Conservation (phyloP, 768 basidiomycete genomes). For the Suillus plorans region DNA sequence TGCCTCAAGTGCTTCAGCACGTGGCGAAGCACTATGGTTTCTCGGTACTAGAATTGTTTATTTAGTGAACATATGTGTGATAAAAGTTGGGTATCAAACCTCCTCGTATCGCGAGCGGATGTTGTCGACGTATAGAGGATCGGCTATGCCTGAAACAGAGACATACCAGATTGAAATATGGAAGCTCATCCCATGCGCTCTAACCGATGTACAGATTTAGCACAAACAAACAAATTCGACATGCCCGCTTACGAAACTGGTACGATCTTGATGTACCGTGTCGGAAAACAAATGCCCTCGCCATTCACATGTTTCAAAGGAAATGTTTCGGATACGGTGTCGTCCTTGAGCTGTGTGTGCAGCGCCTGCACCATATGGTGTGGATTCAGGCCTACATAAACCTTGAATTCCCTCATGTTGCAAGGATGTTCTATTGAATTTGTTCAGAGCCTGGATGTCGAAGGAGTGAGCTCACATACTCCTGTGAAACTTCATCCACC, state of each 20-base stretch:
- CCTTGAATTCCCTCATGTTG: constrained; percentile 81
- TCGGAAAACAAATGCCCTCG: constrained; percentile 58
- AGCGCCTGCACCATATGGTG: constrained; percentile 72
- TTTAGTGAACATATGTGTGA: background rate
- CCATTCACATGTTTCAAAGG: constrained; percentile 53
- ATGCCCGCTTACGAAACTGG: constrained; percentile 63
- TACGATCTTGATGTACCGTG: constrained; percentile 70
- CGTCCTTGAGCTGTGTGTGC: constrained; percentile 64
- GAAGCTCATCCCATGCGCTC: constrained; percentile 70
- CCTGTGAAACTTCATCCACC: constrained; percentile 21
- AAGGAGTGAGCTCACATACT: constrained; percentile 19
- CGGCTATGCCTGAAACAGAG: constrained; percentile 56
- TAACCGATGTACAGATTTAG: constrained; percentile 23
- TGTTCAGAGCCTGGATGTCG: background rate
- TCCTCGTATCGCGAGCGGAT: constrained; percentile 57
- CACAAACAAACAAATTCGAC: background rate
- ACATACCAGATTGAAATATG: constrained; percentile 83
- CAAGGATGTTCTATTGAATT: constrained; percentile 71
- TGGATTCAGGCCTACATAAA: constrained; percentile 62
- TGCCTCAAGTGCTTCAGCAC: constrained; percentile 78
- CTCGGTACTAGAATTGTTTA: constrained; percentile 52
- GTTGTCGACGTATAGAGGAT: constrained; percentile 55
- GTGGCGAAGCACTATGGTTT: constrained; percentile 62
- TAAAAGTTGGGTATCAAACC: constrained; percentile 37
- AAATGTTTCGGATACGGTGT: constrained; percentile 63